phyloP scores from a whole-genome alignment of 805 yeast genomes.

The Suhomyces sp. region DNA sequence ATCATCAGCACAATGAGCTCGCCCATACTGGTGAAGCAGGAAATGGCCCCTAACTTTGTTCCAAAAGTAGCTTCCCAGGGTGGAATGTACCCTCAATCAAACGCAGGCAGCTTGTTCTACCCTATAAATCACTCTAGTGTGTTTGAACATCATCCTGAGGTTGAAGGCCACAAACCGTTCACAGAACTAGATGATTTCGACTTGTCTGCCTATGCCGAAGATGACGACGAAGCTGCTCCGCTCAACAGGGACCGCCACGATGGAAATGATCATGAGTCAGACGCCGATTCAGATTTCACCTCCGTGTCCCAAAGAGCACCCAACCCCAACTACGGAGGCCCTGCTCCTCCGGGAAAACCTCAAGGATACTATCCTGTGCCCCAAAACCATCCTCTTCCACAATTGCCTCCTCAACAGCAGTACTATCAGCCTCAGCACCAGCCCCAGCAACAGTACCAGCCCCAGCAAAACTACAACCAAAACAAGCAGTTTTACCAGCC shows the following conservation, averaged over 20 bases:
- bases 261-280: slow-evolving; percentile 27
- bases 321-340: slow-evolving; percentile 49
- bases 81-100: slow-evolving; percentile 19
- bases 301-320: slow-evolving; percentile 76
- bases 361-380: slow-evolving; percentile 3
- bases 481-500: slow-evolving; percentile 9
- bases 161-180: slow-evolving; percentile 45
- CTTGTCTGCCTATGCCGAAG: slow-evolving; percentile 16
- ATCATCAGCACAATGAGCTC: slow-evolving; percentile 33
- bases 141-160: slow-evolving; percentile 44
- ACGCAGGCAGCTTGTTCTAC: slow-evolving; percentile 7
- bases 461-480: slow-evolving; percentile 8
- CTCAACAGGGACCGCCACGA: slow-evolving; percentile 5
- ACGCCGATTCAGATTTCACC: slow-evolving; percentile 63
- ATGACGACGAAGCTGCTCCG: slow-evolving; percentile 11
- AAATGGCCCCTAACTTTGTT: slow-evolving; percentile 26
- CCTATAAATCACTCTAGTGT: slow-evolving; percentile 23
- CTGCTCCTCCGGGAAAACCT: slow-evolving; percentile 9
- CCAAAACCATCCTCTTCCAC: slow-evolving; percentile 4
- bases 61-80: slow-evolving; percentile 17
- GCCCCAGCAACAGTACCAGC: slow-evolving; percentile 14
- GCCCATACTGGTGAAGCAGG: slow-evolving; percentile 24
- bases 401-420: slow-evolving; percentile 15
- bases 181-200: slow-evolving; percentile 38
- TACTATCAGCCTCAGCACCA: slow-evolving; percentile 13